Evolutionary conservation across 208 protist genomes (phyloP).

Genomic region (Plasmodiophora brassicae): DNA sequence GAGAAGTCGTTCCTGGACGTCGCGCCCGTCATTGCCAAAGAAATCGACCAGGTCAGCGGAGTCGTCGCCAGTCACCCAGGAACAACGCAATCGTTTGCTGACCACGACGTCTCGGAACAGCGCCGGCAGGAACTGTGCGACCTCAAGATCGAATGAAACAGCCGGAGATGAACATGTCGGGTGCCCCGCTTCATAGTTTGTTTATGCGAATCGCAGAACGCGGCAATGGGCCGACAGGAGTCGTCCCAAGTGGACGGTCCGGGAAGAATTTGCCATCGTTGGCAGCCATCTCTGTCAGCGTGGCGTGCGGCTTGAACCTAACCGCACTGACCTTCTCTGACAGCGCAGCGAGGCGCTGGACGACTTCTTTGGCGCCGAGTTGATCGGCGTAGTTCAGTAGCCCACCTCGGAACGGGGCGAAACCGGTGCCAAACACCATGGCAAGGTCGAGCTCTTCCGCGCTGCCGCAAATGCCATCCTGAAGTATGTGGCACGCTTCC

Average conservation of each 20-base stretch:
- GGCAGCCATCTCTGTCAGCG: not conserved
- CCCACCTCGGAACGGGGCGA: not conserved
- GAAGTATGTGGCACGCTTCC: constrained; percentile 19
- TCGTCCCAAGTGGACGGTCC: not conserved
- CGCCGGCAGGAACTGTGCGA: no score
- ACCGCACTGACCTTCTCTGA: not conserved
- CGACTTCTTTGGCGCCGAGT: not conserved
- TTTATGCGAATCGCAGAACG: not conserved
- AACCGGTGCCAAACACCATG: not conserved
- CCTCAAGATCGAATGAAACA: no score
- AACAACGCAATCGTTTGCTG: no score
- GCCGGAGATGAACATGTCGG: no score
- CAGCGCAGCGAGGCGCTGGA: not conserved
- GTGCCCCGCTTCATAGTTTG: constrained; percentile 21
- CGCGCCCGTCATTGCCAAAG: not conserved
- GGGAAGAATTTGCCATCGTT: not conserved
- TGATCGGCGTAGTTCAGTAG: constrained; percentile 25
- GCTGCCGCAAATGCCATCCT: not conserved
- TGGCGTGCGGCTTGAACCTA: not conserved
- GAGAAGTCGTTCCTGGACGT: not conserved
- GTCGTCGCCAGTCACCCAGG: no score
- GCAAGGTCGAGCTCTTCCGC: not conserved
- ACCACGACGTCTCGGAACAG: no score
- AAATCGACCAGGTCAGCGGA: not conserved
- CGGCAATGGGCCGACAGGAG: not conserved